Evolutionary conservation across 306 rosid species (phyloP).

Genomic region (Cucurbita maxima): DNA sequence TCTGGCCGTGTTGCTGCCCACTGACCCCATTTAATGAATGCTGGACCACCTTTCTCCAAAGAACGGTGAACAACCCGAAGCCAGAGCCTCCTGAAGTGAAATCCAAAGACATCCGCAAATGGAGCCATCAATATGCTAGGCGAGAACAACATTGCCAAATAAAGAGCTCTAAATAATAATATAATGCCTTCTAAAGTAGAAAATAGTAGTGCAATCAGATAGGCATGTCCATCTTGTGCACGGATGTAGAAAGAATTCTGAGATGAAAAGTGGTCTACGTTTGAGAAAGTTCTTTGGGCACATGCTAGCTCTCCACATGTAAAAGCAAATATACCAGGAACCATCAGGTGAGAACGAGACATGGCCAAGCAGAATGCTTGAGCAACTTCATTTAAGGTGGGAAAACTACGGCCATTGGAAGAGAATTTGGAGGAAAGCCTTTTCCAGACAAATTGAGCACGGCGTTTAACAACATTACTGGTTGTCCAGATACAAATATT

Average conservation of each 20-base stretch:
- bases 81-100: conserved; percentile 60
- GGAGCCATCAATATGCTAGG: conserved; percentile 88
- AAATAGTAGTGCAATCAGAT: conserved; percentile 31
- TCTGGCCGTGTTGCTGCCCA: conserved; percentile 99
- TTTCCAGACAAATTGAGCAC: conserved; percentile 55
- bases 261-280: conserved; percentile 33
- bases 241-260: conserved; percentile 40
- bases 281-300: conserved; percentile 41
- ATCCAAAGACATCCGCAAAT: conserved; percentile 58
- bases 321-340: conserved; percentile 76
- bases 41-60: conserved; percentile 83
- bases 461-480: conserved; percentile 26
- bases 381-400: conserved; percentile 51
- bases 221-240: conserved; percentile 73
- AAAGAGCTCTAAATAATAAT: conserved; percentile 57
- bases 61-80: conserved; percentile 67
- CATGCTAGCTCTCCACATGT: conserved; percentile 70
- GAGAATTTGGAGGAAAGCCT: conserved; percentile 39
- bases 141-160: conserved; percentile 62
- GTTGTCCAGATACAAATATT: conserved; percentile 28
- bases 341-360: conserved; percentile 51
- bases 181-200: conserved; percentile 46
- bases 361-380: conserved; percentile 80
- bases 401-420: conserved; percentile 24
- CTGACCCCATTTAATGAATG: conserved; percentile 99